A percentile compares a stretch with the other conserved stretches of the same genome.
These are phyloP conservation scores for Trichoderma sp. DNA, from an alignment of 2,329 filamentous ascomycete genomes.

Conservation along the genomic window DNA sequence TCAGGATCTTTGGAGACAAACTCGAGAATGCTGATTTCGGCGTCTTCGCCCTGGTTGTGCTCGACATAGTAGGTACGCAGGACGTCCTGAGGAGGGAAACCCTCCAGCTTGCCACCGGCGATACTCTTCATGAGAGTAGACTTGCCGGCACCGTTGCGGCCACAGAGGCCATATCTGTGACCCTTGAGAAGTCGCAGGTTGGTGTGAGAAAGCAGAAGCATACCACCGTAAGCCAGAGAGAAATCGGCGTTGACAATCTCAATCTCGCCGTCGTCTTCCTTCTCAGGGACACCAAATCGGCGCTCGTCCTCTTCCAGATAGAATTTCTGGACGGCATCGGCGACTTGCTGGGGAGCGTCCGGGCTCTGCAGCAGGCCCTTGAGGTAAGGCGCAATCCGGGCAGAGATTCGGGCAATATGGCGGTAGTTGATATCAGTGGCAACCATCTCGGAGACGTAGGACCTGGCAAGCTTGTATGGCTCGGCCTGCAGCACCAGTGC, in stretches of 20 bases:
- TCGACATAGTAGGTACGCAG: conserved; percentile 97
- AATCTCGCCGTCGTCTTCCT: conserved; percentile 86
- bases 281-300: conserved; percentile 78
- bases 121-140: conserved; percentile 99
- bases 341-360: conserved; percentile 60
- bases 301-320: conserved; percentile 83
- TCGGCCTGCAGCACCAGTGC: conserved; percentile 59
- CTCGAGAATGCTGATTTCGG: conserved; percentile 91
- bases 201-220: conserved; percentile 93
- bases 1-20: conserved; percentile 88
- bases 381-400: conserved; percentile 71
- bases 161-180: conserved; percentile 94
- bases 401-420: conserved; percentile 67
- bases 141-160: conserved; percentile 95
- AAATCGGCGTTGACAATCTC: conserved; percentile 99
- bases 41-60: conserved; percentile 98
- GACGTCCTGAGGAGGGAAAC: conserved; percentile 88
- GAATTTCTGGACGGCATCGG: conserved; percentile 69
- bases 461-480: conserved; percentile 63
- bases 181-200: conserved; percentile 93
- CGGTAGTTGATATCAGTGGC: conserved; percentile 85
- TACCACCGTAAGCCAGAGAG: conserved; percentile 94
- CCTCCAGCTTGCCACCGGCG: conserved; percentile 91
- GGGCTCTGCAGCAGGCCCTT: conserved; percentile 62
- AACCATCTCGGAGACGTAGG: conserved; percentile 80